Evolutionary conservation across 2,329 filamentous ascomycete genomes (phyloP).

Genomic region (Fusarium euwallaceae): DNA sequence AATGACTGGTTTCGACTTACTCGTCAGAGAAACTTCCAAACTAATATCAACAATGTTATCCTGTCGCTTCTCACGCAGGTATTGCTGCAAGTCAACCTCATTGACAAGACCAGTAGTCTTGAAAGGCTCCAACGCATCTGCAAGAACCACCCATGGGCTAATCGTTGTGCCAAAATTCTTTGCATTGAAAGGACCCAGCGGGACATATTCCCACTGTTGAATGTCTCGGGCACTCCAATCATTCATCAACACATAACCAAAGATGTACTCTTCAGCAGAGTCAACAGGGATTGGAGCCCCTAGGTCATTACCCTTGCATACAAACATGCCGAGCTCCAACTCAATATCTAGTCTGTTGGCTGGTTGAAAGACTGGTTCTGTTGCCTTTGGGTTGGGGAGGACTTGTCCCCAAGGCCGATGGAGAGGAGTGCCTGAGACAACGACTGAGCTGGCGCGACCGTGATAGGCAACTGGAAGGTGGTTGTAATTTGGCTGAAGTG

Average conservation of each 20-base stretch:
- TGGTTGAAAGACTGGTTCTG: slow-evolving; percentile 68
- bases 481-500: slow-evolving; percentile 84
- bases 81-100: slow-evolving; percentile 50
- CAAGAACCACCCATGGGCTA: slow-evolving; percentile 72
- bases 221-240: slow-evolving; percentile 75
- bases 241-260: slow-evolving; percentile 76
- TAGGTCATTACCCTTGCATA: slow-evolving; percentile 74
- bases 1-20: slow-evolving; percentile 42
- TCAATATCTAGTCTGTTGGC: slow-evolving; percentile 78
- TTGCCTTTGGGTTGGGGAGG: slow-evolving; percentile 60
- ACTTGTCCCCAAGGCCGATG: slow-evolving; percentile 81
- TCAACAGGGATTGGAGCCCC: slow-evolving; percentile 74
- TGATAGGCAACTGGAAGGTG: slow-evolving; percentile 87
- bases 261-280: slow-evolving; percentile 76
- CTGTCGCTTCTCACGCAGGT: slow-evolving; percentile 68
- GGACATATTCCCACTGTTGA: slow-evolving; percentile 71
- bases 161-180: slow-evolving; percentile 73
- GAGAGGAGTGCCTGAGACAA: slow-evolving; percentile 80
- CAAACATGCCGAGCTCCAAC: slow-evolving; percentile 81
- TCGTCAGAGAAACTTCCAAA: slow-evolving; percentile 54
- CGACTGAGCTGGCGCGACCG: slow-evolving; percentile 80
- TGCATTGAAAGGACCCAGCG: slow-evolving; percentile 72
- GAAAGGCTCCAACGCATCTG: slow-evolving; percentile 64
- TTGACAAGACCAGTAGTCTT: slow-evolving; percentile 46
- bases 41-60: slow-evolving; percentile 54